Evolutionary conservation across 2,329 filamentous ascomycete genomes (phyloP), one percentile per base, ranked within the genome.

Genomic region (Monosporascus sp.): DNA sequence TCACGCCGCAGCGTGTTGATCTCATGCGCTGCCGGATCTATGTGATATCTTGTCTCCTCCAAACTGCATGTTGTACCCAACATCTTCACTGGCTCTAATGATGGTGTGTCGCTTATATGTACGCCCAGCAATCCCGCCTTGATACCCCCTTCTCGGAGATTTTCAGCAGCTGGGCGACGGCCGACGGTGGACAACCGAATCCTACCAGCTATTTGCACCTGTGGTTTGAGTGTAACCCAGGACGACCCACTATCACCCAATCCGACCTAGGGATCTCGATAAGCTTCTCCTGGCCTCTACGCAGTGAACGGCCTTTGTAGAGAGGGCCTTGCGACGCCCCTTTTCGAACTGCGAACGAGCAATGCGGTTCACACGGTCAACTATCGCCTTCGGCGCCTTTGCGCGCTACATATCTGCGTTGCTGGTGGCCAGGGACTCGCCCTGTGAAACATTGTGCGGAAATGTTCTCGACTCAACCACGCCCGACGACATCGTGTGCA

Each of bases 391-490:
- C n/a, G n/a, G n/a, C n/a, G n/a, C n/a, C n/a, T n/a, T n/a, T n/a
- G n/a, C n/a, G n/a, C n/a, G n/a, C n/a, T n/a, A n/a, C n/a, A n/a
- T n/a, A n/a, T n/a, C n/a, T n/a, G n/a, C n/a, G n/a, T n/a, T n/a
- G n/a, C 64, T 79, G 37, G 77, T 79, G 44, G 68, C 76, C 0
- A 59, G 71, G 0, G 69, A 69, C 36, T 84, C 81, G 20, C 74
- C 77, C 16, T 84, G 81, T 66, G 66, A 69, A 37, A 66, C 68
- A 27, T 66, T 73, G 36, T 84, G 81, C 64, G 81, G 81, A 63
- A 84, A 83, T 53, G 74, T 79, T 4, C 71, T 80, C 37, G 67
- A 71, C 14, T 60, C 69, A 5, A 83, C 79, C 0, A 69, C 74
- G 1, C 44, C 59, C 4, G 69, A 71, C 51, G 79, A 83, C 58